A percentile compares a stretch with the other conserved stretches of the same genome.
These are phyloP conservation scores for Macrocystidia cucumis DNA, from an alignment of 1,284 basidiomycete genomes.

Conservation along the genomic window DNA sequence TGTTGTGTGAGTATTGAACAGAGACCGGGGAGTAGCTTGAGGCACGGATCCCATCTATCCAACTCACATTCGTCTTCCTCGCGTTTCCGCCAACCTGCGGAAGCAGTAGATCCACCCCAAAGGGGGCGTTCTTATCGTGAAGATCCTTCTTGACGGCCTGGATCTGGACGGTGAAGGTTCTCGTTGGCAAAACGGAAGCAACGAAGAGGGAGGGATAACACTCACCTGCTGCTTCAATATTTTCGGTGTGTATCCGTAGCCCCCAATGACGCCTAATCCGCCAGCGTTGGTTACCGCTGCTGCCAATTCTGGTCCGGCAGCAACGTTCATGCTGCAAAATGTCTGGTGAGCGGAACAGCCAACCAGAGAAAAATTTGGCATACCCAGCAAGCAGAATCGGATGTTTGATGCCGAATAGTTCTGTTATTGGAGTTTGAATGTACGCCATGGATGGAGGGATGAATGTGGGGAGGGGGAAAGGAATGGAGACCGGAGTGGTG, in stretches of 20 bases:
- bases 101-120: constrained; percentile 77
- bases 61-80: constrained; percentile 69
- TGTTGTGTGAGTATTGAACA: constrained; percentile 1
- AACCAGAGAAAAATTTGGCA: constrained; percentile 2
- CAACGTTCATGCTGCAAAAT: constrained; percentile 70
- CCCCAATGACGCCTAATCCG: constrained; percentile 83
- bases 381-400: constrained; percentile 64
- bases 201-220: no score
- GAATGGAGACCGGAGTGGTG: constrained; percentile 29
- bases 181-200: no score
- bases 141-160: constrained; percentile 65
- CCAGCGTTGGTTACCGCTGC: constrained; percentile 78
- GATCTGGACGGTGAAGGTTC: no score
- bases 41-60: no score
- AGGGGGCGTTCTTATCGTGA: constrained; percentile 69
- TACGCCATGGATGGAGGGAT: no score
- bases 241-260: constrained; percentile 64
- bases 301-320: constrained; percentile 70
- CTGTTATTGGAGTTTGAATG: constrained; percentile 62
- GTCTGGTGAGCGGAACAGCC: constrained; percentile 1
- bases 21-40: no score
- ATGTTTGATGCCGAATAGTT: constrained; percentile 73
- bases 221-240: no score
- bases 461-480: constrained; percentile 49
- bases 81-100: constrained; percentile 76